Evolutionary conservation across 768 basidiomycete genomes (phyloP).

Genomic region (Lanmaoa rubissima): DNA sequence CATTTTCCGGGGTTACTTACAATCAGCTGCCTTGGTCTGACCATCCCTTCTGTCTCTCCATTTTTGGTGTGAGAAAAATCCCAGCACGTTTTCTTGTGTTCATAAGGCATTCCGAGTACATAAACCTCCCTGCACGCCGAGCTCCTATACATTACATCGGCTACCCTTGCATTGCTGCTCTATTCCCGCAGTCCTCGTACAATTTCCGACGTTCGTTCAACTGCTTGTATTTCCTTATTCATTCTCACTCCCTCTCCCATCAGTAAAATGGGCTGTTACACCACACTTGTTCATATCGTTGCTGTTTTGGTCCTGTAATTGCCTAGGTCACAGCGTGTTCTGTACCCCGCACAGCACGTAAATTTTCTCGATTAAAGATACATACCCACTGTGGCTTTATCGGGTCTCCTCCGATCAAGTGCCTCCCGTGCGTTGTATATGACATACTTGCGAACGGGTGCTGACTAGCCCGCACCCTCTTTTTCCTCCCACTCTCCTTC

Average conservation of each 20-base stretch:
- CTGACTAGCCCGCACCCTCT: too few species aligned
- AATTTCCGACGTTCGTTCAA: neutral
- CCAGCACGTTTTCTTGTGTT: slow-evolving; percentile 7
- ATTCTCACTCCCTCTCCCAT: neutral
- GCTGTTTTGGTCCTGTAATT: slow-evolving; percentile 17
- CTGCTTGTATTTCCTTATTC: slow-evolving; percentile 10
- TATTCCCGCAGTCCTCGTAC: neutral
- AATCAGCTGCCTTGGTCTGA: slow-evolving; percentile 69
- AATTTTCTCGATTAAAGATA: too few species aligned
- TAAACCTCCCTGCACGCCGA: neutral
- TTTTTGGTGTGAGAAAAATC: neutral
- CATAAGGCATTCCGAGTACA: neutral
- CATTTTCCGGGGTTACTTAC: slow-evolving; percentile 71
- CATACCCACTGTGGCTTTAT: slow-evolving; percentile 11
- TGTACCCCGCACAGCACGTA: neutral
- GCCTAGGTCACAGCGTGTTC: neutral
- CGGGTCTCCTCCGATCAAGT: slow-evolving; percentile 23
- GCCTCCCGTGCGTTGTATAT: slow-evolving; percentile 8
- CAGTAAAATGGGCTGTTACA: neutral
- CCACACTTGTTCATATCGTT: slow-evolving; percentile 7
- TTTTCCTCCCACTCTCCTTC: neutral
- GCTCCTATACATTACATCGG: slow-evolving; percentile 5
- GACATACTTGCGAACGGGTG: neutral
- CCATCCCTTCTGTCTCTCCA: neutral
- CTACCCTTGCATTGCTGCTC: neutral